Evolutionary conservation across 2,329 filamentous ascomycete species (phyloP), one percentile per base, ranked within the genome.

Genomic region (Fusarium sp.): DNA sequence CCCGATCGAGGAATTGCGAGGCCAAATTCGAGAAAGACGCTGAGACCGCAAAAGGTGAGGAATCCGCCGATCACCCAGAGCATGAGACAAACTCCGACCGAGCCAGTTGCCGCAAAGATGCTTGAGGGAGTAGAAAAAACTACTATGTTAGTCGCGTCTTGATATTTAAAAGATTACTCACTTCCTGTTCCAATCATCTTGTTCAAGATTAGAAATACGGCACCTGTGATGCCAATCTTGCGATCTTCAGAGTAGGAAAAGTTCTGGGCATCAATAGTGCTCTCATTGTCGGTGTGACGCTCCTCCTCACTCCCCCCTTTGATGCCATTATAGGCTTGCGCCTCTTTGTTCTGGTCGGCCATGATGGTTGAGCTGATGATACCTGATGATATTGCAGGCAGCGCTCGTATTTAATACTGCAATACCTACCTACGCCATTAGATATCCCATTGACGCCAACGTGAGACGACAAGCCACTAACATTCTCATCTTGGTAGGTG

Each of bases 1-100:
- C 90, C 90, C 16, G 88, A 90, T 38, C 87, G 84, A 3, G 90
- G 90, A 38, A 91, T 90, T 5, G 88, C 89, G 5, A 90, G 84
- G 27, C 90, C 90, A 73, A 91, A 91, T 75, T 92, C 90, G 57
- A 92, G 85, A 78, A 88, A 92, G 6, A 92, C 89, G 63, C 86
- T 87, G 14, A 92, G 83, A 24, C 90, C 90, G 70, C 84, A 86
- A 73, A 89, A 89, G 4, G 90, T 88, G 27, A 92, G 82, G 57
- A 91, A 80, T 31, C 85, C 86, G 20, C 85, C 85, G 6, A 80
- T 74, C 4, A 80, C 56, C 80, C 79, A 81, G 0, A 81, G 72
- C 49, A 81, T 78, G 1, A 81, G 57, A 8, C 53, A 70, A 11
- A 81, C 58, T 2, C 87, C 86, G 24, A 89, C 87, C 2, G 87